Evolutionary conservation across 805 yeast genomes (phyloP), one percentile per base, ranked within the genome.

Genomic region (Brettanomyces anomalus): DNA sequence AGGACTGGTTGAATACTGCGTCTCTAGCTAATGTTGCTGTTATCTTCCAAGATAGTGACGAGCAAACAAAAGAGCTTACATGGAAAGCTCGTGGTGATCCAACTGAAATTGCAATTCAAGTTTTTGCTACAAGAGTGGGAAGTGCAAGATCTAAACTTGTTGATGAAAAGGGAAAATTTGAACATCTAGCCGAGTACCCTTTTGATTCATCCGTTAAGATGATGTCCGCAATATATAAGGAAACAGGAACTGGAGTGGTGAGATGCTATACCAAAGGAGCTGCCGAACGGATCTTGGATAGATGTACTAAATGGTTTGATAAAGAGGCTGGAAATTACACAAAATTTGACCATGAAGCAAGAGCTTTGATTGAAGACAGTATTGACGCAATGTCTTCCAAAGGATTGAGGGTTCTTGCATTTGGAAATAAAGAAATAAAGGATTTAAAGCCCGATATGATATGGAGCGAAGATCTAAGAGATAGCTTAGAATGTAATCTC

Each of bases 31-130:
- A 86, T 53, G 77, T 85, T 53, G 90, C 95, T 3, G 68, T 70
- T 10, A 78, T 86, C 3, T 73, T 70, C 47, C 65, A 71, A 50
- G 64, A 71, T 45, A 62, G 57, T n/a, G 63, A 60, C 18, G 68
- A 66, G 15, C 72, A 72, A 26, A 20, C 44, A 11, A 56, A 53
- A 15, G 47, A 61, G 14, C 57, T 52, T 4, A 61, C 58, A 8
- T 85, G 94, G 94, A 76, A 74, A 51, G 88, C 87, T 8, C 81
- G 79, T 56, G 95, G 95, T 46, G 95, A 86, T 57, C 90, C 95
- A 35, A 86, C 95, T 3, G 95, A 86, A 64, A 79, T 83, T 54
- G 94, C 95, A 3, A 81, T 86, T 47, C 90, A 85, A 55, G 90
- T 85, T 0, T 84, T 82, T 55, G 73, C 80, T 18, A 64, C 78